Percentiles rank a stretch among this genome's conserved stretches.
Evolutionary conservation across 768 basidiomycete species (phyloP).

Genomic region (Porphyrellus cyaneotinctus): DNA sequence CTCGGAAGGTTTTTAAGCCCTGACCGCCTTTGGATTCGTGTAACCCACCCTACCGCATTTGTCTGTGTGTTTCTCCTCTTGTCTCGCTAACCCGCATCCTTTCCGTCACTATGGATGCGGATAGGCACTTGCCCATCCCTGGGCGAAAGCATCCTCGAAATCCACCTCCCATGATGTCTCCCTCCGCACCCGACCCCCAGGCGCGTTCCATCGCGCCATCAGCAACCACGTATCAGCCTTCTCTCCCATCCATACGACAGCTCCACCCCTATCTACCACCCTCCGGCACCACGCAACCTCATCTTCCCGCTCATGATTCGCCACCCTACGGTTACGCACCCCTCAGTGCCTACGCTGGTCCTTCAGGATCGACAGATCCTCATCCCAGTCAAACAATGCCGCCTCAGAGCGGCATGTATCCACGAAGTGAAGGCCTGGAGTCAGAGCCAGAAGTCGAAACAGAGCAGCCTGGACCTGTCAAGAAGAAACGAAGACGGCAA

Average conservation of each 20-base stretch:
- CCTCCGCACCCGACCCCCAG: conserved; percentile 25
- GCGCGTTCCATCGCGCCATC: conserved; percentile 26
- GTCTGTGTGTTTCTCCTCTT: conserved; percentile 8
- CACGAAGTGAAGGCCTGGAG: conserved; percentile 40
- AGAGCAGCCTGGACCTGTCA: conserved; percentile 55
- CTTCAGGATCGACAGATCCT: conserved; percentile 28
- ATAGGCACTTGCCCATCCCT: conserved; percentile 34
- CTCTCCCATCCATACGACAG: conserved; percentile 64
- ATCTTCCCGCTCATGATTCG: conserved; percentile 25
- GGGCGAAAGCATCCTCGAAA: conserved; percentile 27
- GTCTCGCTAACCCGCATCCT: conserved; percentile 15
- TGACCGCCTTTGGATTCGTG: conserved; percentile 22
- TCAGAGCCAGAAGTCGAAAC: conserved; percentile 56
- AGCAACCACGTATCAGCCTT: conserved; percentile 24
- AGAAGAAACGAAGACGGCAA: conserved; percentile 80
- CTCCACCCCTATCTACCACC: conserved; percentile 62
- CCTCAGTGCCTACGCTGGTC: conserved; percentile 17
- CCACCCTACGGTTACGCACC: conserved; percentile 28
- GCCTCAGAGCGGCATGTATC: conserved; percentile 22
- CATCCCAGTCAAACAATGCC: conserved; percentile 20
- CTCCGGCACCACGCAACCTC: conserved; percentile 34
- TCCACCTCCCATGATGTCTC: conserved; percentile 22
- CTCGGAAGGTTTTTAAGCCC: conserved; percentile 23
- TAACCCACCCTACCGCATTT: conserved; percentile 20
- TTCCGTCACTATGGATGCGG: conserved; percentile 33